A percentile compares a stretch with the other conserved stretches of the same genome.
phyloP scores from a whole-genome alignment of 352 stramenopile species.

The Phytophthora megakarya region DNA sequence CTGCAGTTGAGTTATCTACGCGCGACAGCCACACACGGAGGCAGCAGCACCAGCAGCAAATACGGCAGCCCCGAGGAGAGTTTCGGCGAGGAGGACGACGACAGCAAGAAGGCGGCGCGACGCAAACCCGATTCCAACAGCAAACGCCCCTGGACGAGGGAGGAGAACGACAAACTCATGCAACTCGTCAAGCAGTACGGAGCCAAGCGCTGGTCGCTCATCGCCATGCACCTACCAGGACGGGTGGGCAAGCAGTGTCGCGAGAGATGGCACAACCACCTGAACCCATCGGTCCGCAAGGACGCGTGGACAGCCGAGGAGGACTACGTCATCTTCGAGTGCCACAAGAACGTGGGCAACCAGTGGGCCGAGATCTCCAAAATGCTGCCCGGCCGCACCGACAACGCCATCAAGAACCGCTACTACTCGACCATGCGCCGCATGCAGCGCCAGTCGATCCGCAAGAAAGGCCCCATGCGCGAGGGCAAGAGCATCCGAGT shows the following conservation, averaged over 20 bases:
- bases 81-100: constrained; percentile 75
- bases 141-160: constrained; percentile 84
- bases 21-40: constrained; percentile 21
- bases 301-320: constrained; percentile 90
- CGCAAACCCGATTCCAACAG: constrained; percentile 83
- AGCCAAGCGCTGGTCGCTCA: constrained; percentile 89
- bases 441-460: constrained; percentile 87
- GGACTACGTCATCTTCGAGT: constrained; percentile 91
- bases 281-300: constrained; percentile 89
- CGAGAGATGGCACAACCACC: constrained; percentile 83
- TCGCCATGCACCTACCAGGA: constrained; percentile 87
- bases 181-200: constrained; percentile 91
- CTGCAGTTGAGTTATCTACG: constrained; percentile 43
- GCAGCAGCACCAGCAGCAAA: constrained; percentile 42
- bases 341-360: constrained; percentile 92
- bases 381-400: constrained; percentile 88
- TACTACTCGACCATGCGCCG: constrained; percentile 93
- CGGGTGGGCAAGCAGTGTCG: constrained; percentile 89
- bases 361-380: constrained; percentile 93
- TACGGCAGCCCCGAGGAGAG: constrained; percentile 56
- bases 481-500: constrained; percentile 84
- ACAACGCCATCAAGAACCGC: constrained; percentile 93
- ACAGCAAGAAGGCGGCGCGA: constrained; percentile 38
- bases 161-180: constrained; percentile 91
- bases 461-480: constrained; percentile 83